Base-by-base conservation (phyloP, 2,329 filamentous ascomycete species). In the Pyricularia grisea region DNA sequence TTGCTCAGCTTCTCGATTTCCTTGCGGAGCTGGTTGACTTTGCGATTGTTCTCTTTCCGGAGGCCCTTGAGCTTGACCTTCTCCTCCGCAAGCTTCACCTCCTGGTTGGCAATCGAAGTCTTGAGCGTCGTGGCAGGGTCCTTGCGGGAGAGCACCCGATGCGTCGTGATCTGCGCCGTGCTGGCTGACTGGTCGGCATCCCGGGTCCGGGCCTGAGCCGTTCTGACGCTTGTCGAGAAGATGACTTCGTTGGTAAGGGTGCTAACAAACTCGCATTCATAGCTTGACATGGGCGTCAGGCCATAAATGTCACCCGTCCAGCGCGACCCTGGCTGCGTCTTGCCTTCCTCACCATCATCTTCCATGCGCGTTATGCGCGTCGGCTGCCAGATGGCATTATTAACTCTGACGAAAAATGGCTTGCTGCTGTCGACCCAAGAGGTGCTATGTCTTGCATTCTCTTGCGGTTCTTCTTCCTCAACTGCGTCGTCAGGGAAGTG, bases 381-480 rank as follows among this genome's bases (percentile, higher is more conserved):
- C 1, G 91, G 91, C 75, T 91, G 91, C 92, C 92, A 94, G 71
- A 88, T 85, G 11, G 91, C 90, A 67, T 92, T 89, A 78, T 94
- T 94, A 72, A 94, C 87, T 72, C 88, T 85, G 69, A 94, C 90
- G 76, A 88, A 93, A 75, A 94, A 93, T 5, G 91, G 92, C 76
- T 92, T 93, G 42, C 86, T 84, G 71, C 82, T 84, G 77, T 92
- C 89, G 68, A 91, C 85, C 3, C 85, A 86, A 17, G 84, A 78
- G 0, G 80, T 78, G 73, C 72, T 76, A 72, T 70, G 66, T 72
- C 70, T 76, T 71, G 65, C 67, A n/a, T 76, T 77, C 70, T 82
- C 67, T 6, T 65, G 31, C 10, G 65, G 27, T n/a, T 31, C 27
- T 23, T 30, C n/a, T 69, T 76, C 72, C 72, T 79, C 74, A 74